phyloP scores from a whole-genome alignment of 116 monocot genomes.

The Papilionanthe hybrid region DNA sequence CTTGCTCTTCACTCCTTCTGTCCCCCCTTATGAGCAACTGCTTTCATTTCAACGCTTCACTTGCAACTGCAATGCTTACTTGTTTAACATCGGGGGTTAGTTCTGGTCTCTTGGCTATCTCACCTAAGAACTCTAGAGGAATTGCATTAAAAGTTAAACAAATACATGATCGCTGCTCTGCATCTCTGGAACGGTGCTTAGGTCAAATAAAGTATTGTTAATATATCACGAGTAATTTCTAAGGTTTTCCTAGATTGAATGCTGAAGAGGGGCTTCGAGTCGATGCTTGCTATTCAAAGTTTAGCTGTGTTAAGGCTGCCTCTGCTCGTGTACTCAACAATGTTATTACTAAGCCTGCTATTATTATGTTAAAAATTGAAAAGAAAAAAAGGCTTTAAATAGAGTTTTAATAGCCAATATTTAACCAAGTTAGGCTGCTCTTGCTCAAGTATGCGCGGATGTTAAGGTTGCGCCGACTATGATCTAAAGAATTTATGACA shows the following conservation, averaged over 20 bases:
- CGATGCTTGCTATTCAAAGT: neutral
- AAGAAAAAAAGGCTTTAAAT: neutral
- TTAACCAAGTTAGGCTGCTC: neutral
- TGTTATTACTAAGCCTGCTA: neutral
- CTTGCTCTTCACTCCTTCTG: neutral
- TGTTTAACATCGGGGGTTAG: neutral
- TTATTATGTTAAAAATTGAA: neutral
- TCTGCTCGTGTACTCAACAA: neutral
- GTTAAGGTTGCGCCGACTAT: too few species aligned
- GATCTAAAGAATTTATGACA: neutral
- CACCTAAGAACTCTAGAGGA: neutral
- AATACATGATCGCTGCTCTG: neutral
- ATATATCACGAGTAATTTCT: neutral
- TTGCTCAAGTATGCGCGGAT: neutral
- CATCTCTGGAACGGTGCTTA: neutral
- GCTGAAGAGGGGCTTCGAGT: neutral
- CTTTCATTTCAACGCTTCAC: neutral
- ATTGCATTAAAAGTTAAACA: neutral
- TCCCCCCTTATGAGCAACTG: neutral
- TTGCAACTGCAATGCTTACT: too few species aligned
- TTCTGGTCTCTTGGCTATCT: neutral
- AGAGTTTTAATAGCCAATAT: neutral
- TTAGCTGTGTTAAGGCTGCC: neutral
- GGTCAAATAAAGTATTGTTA: neutral
- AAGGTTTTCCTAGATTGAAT: neutral